Conservation (phyloP, 805 yeast genomes). For the Yamadazyma olivae region DNA sequence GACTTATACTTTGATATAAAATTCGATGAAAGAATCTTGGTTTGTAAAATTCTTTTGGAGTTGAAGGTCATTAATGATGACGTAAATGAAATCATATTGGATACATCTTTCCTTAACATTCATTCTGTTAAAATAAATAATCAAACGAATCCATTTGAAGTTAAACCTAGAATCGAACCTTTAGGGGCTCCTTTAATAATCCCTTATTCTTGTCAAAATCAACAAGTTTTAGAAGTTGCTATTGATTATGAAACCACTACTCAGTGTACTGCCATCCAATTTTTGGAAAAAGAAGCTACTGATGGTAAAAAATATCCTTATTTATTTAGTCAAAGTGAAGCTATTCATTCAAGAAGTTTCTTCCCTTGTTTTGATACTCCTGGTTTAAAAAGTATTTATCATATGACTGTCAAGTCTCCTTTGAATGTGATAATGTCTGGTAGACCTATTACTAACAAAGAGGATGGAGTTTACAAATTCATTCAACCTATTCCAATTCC, state of each 20-base stretch:
- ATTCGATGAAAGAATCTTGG: conserved; percentile 50
- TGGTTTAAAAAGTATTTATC: conserved; percentile 65
- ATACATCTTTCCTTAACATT: conserved; percentile 62
- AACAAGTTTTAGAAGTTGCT: conserved; percentile 26
- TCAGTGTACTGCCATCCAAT: conserved; percentile 81
- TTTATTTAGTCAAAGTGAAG: conserved; percentile 87
- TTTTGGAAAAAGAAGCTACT: conserved; percentile 72
- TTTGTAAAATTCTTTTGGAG: conserved; percentile 53
- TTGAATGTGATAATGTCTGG: conserved; percentile 78
- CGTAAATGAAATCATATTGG: conserved; percentile 47
- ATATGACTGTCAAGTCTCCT: conserved; percentile 57
- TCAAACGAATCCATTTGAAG: conserved; percentile 18
- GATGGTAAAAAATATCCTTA: conserved; percentile 68
- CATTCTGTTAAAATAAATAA: conserved; percentile 42
- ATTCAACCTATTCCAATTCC: conserved; percentile 83
- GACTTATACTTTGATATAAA: conserved; percentile 49
- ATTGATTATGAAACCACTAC: conserved; percentile 68
- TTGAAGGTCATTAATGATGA: conserved; percentile 29
- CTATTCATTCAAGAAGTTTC: conserved; percentile 84
- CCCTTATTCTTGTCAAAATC: conserved; percentile 8
- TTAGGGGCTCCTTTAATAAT: conserved; percentile 58
- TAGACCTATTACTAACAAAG: conserved; percentile 25
- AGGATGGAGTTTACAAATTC: conserved; percentile 29
- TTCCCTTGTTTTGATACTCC: conserved; percentile 94
- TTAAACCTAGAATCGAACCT: conserved; percentile 47